Conservation (phyloP, 495 filamentous ascomycete species). For the Polyplosphaeria fusca region DNA sequence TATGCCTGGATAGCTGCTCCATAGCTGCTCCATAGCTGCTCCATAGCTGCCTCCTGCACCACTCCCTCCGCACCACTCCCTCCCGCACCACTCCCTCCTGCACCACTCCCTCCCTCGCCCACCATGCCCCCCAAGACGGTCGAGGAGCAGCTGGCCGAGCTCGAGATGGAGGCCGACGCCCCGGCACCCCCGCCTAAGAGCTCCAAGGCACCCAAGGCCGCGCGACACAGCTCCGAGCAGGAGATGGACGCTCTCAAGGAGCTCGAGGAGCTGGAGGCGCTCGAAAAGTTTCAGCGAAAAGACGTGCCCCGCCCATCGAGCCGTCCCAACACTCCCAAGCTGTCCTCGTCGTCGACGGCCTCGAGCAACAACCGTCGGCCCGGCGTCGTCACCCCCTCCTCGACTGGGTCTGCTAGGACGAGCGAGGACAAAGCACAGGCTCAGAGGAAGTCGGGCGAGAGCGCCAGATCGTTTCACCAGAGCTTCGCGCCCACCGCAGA, state of each 20-base stretch:
- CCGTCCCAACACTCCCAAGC: slow-evolving; percentile 75
- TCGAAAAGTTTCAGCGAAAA: slow-evolving; percentile 49
- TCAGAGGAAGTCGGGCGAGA: slow-evolving; percentile 71
- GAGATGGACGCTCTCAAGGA: slow-evolving; percentile 31
- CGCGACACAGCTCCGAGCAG: slow-evolving; percentile 30
- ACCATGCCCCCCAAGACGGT: slow-evolving; percentile 31
- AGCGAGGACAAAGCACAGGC: slow-evolving; percentile 57
- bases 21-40: too few relatives aligned
- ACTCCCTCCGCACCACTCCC: background rate
- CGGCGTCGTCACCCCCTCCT: slow-evolving; percentile 55
- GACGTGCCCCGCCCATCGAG: slow-evolving; percentile 48
- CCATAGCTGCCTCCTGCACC: background rate
- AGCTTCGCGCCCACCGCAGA: slow-evolving; percentile 44
- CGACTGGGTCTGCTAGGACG: slow-evolving; percentile 43
- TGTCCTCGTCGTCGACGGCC: slow-evolving; percentile 59
- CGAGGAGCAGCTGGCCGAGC: slow-evolving; percentile 36
- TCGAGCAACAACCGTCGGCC: slow-evolving; percentile 57
- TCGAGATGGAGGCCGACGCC: slow-evolving; percentile 28
- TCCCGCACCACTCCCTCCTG: background rate
- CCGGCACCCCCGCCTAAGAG: slow-evolving; percentile 30
- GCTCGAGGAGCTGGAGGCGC: slow-evolving; percentile 80
- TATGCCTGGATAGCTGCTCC: background rate
- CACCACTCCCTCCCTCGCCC: background rate
- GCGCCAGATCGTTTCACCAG: slow-evolving; percentile 62
- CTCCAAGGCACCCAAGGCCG: slow-evolving; percentile 42